Conservation (phyloP, 1,139 yeast species). For the Pichia sp. region DNA sequence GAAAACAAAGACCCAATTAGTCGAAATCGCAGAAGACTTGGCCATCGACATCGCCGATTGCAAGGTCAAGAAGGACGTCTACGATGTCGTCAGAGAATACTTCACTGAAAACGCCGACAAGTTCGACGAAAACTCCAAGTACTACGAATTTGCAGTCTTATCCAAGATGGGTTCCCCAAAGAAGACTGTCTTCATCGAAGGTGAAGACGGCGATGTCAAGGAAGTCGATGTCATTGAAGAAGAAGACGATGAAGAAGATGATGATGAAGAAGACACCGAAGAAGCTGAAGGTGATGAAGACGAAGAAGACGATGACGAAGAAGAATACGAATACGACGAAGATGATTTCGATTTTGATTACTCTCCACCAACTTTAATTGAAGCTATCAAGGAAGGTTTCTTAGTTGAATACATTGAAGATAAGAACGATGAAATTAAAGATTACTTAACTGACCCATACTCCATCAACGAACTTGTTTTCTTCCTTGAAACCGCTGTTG, state of each 20-base stretch:
- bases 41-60: conserved; percentile 24
- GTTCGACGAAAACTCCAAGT: conserved; percentile 25
- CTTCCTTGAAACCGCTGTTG: conserved; percentile 39
- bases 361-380: conserved; percentile 8
- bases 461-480: conserved; percentile 46
- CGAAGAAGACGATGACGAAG: conserved; percentile 14
- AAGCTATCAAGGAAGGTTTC: conserved; percentile 32
- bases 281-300: conserved; percentile 20
- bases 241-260: background rate
- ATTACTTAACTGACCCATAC: conserved; percentile 47
- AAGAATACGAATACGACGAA: conserved; percentile 12
- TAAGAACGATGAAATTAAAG: conserved; percentile 46
- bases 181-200: conserved; percentile 13
- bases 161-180: conserved; percentile 17
- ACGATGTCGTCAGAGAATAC: conserved; percentile 23
- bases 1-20: conserved; percentile 32
- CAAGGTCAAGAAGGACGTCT: conserved; percentile 29
- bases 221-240: conserved; percentile 5
- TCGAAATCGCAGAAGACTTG: conserved; percentile 31
- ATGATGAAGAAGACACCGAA: conserved; percentile 14
- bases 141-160: conserved; percentile 25
- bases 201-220: conserved; percentile 14
- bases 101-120: conserved; percentile 22
- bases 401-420: conserved; percentile 40
- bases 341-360: conserved; percentile 15